Conservation (phyloP, 2,329 filamentous ascomycete species). For the Aspergillus pseudoterreus region DNA sequence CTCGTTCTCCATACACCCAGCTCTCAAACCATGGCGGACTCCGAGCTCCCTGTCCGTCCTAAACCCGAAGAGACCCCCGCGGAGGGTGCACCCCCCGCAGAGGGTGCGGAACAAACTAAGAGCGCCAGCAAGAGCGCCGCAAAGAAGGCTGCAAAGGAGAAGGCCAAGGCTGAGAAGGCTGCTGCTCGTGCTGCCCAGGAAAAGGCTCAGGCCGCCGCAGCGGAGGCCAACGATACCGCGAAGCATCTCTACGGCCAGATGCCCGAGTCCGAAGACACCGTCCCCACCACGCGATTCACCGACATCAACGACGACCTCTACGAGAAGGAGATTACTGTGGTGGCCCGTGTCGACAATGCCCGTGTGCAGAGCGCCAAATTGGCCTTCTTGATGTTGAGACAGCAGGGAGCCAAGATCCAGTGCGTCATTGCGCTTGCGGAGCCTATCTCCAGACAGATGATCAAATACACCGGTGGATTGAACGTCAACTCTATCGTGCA, state of each 20-base stretch:
- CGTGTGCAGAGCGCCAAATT: constrained; percentile 88
- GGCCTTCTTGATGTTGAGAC: constrained; percentile 80
- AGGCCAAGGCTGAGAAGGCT: constrained; percentile 81
- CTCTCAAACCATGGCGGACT: constrained; percentile 31
- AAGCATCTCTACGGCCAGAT: constrained; percentile 78
- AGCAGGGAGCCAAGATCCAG: constrained; percentile 77
- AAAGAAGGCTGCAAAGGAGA: constrained; percentile 86
- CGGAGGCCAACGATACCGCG: constrained; percentile 55
- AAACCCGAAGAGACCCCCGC: constrained; percentile 35
- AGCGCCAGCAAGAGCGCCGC: constrained; percentile 68
- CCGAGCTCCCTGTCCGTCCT: constrained; percentile 37
- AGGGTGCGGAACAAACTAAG: constrained; percentile 31
- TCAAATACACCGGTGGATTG: constrained; percentile 78
- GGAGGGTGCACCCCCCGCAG: constrained; percentile 28
- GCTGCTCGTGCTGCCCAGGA: constrained; percentile 68
- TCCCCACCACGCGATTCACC: constrained; percentile 58
- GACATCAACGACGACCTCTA: constrained; percentile 57
- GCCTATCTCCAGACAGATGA: constrained; percentile 78
- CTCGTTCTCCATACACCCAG: neutral
- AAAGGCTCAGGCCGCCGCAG: constrained; percentile 63
- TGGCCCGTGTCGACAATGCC: constrained; percentile 81
- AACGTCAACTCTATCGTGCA: constrained; percentile 77
- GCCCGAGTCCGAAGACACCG: constrained; percentile 55
- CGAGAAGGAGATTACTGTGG: constrained; percentile 69
- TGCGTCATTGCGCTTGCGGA: constrained; percentile 66